Base-by-base conservation (phyloP, 139 green algal genomes). In the Pycnococcus provasolii region DNA sequence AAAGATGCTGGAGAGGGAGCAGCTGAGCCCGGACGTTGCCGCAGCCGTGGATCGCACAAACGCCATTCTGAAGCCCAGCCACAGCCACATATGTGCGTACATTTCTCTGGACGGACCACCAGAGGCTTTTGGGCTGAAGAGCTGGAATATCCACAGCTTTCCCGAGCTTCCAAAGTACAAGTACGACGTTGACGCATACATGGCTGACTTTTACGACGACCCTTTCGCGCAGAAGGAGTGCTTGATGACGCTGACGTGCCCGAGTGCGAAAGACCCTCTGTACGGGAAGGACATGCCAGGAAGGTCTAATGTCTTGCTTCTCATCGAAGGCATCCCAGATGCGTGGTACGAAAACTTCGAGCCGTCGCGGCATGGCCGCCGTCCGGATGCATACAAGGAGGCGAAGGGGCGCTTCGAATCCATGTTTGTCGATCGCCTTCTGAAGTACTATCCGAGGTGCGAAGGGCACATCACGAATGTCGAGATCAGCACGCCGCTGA, bases 191-290 rank as follows among this genome's bases (percentile, higher is more conserved):
- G 3, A 7, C 9, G 42, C 42, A 45, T 58, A 58, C 43, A 40
- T 47, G 46, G 43, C 53, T 5, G 46, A 13, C 3, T 68, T 59
- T 40, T 68, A 68, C 61, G 26, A 6, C 6, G 61, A 68, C 47
- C 61, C 61, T 5, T 15, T 68, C 47, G 42, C 42, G 37, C 42
- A 60, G 61, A 7, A 58, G 61, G 46, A 43, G 15, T 58, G 46
- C 47, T 44, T 68, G 9, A 43, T 68, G n/a, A 68, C 61, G 8
- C 61, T 68, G 7, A 68, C 61, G 11, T 68, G 61, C 61, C 61
- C 61, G 11, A 11, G 7, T 37, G 61, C 61, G 9, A 68, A 68
- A 45, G 61, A 68, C 61, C 61, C 61, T 4, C 15, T 4, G 4
- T 58, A 58, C 5, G 43, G 42, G 43, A 7, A 58, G 42, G 11